These are phyloP conservation scores for Hypocrella siamensis DNA, from an alignment of 2,329 filamentous ascomycete genomes.

Conservation along the genomic window DNA sequence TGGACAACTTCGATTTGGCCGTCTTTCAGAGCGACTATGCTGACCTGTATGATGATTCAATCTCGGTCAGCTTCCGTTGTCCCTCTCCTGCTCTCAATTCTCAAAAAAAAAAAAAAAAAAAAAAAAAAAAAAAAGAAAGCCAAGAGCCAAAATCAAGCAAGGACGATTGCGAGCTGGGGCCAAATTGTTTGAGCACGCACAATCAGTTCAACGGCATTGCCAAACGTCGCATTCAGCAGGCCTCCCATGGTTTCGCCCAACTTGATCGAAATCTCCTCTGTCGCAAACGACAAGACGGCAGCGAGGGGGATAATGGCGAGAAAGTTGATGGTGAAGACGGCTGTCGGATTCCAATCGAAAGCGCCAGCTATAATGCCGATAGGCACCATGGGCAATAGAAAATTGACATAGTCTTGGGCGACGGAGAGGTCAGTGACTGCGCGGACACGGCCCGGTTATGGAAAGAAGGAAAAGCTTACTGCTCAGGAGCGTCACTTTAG, in stretches of 20 bases:
- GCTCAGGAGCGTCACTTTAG: conserved; percentile 41
- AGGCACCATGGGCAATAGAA: conserved; percentile 58
- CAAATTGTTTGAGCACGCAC: conserved; percentile 24
- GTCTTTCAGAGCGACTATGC: conserved; percentile 74
- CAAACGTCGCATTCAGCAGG: conserved; percentile 61
- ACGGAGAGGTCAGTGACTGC: too few relatives aligned
- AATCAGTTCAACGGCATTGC: conserved; percentile 68
- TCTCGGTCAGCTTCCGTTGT: conserved; percentile 5
- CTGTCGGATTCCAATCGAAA: conserved; percentile 45
- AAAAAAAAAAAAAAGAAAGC: too few relatives aligned
- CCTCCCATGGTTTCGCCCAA: conserved; percentile 62
- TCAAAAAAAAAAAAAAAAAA: too few relatives aligned
- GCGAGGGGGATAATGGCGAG: conserved; percentile 66
- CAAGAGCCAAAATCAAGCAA: too few relatives aligned
- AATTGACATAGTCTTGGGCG: conserved; percentile 43
- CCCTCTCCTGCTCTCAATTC: too few relatives aligned
- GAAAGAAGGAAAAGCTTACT: conserved; percentile 25
- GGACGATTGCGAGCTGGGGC: too few relatives aligned
- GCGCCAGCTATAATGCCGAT: conserved; percentile 54
- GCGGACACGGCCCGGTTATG: too few relatives aligned
- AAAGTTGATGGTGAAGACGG: conserved; percentile 65
- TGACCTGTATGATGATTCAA: conserved; percentile 43
- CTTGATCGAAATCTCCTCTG: conserved; percentile 59
- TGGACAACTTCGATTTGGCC: conserved; percentile 93
- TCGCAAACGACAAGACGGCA: conserved; percentile 59